phyloP scores from a whole-genome alignment of 495 filamentous ascomycete genomes.

The Penicillium pancosmium region DNA sequence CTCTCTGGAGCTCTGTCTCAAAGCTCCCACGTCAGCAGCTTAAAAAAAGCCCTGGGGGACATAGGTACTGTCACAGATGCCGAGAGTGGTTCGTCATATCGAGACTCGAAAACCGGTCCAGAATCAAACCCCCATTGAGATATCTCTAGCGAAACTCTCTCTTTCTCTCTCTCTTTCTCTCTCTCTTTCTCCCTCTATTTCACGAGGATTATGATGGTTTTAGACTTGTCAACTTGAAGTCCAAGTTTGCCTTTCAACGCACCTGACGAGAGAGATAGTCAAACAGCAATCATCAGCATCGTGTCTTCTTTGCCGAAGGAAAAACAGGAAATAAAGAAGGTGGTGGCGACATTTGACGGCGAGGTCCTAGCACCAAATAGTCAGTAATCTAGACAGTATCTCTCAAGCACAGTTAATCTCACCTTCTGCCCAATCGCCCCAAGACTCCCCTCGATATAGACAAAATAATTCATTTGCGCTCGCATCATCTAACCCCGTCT shows the following conservation, averaged over 20 bases:
- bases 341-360: no score
- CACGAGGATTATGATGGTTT: neutral
- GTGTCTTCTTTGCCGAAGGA: neutral
- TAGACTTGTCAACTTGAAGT: neutral
- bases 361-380: no score
- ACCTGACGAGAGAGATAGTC: neutral
- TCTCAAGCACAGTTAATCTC: no score
- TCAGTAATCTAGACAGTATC: no score
- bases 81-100: neutral
- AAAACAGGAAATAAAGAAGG: no score
- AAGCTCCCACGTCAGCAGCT: neutral
- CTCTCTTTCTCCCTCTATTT: neutral
- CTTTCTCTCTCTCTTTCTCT: neutral
- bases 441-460: no score
- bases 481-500: no score
- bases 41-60: slow-evolving; percentile 1
- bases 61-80: neutral
- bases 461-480: no score
- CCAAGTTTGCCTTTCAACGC: neutral
- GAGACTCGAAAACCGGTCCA: neutral
- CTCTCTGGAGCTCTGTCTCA: neutral
- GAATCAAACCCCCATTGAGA: neutral
- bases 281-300: neutral
- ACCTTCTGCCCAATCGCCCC: no score
- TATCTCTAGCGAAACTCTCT: neutral